These are phyloP conservation scores for Talaromyces piceae DNA, from an alignment of 2,329 filamentous ascomycete genomes.

Conservation along the genomic window DNA sequence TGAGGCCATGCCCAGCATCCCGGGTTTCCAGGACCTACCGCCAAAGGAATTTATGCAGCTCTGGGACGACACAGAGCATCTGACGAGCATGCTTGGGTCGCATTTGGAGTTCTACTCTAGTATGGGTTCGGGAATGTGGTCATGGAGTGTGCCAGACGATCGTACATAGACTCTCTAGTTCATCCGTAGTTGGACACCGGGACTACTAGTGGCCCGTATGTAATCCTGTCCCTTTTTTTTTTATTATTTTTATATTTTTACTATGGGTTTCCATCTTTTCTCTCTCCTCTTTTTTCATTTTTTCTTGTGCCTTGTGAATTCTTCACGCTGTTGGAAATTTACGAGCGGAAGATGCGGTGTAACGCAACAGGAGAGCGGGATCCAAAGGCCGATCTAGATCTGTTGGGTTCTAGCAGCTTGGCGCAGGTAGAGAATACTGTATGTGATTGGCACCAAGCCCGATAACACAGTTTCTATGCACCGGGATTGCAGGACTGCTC, in stretches of 20 bases:
- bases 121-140: slow-evolving; percentile 9
- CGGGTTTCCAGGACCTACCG: background rate
- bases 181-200: background rate
- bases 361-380: too few relatives aligned
- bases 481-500: too few relatives aligned
- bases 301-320: too few relatives aligned
- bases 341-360: too few relatives aligned
- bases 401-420: too few relatives aligned
- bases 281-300: background rate
- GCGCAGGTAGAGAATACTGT: too few relatives aligned
- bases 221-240: too few relatives aligned
- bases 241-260: background rate
- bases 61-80: slow-evolving; percentile 8
- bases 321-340: too few relatives aligned
- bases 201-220: background rate
- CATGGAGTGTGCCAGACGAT: slow-evolving; percentile 3
- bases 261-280: background rate
- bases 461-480: too few relatives aligned
- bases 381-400: too few relatives aligned
- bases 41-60: slow-evolving; percentile 9
- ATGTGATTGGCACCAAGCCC: too few relatives aligned
- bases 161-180: background rate
- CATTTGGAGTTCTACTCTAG: slow-evolving; percentile 9
- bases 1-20: background rate
- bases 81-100: slow-evolving; percentile 8